Conservation (phyloP, 2,329 filamentous ascomycete species). For the Cryoendolithus antarcticus region DNA sequence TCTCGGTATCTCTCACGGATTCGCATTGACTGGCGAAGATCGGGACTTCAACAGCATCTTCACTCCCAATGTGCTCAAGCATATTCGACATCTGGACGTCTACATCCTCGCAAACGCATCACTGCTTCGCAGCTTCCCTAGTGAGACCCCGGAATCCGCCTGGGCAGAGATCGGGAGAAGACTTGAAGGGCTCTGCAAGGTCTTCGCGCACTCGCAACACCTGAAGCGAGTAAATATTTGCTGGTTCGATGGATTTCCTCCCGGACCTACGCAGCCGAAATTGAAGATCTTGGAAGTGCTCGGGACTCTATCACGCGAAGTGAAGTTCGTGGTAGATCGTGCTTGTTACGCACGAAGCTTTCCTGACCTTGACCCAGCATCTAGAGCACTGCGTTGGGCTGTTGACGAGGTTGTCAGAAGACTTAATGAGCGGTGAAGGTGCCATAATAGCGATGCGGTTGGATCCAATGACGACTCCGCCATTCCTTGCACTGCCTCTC, state of each 20-base stretch:
- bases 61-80: conserved; percentile 8
- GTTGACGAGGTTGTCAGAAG: too few species aligned
- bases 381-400: too few species aligned
- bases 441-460: too few species aligned
- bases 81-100: conserved; percentile 20
- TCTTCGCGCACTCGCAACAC: conserved; percentile 13
- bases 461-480: too few species aligned
- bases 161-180: conserved; percentile 20
- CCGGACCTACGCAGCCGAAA: conserved; percentile 15
- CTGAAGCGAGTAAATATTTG: conserved; percentile 17
- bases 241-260: conserved; percentile 22
- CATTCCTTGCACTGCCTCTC: too few species aligned
- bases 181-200: conserved; percentile 17
- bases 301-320: too few species aligned
- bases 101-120: conserved; percentile 23
- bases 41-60: conserved; percentile 19
- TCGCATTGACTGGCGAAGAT: conserved; percentile 26
- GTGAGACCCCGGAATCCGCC: conserved; percentile 18
- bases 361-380: too few species aligned
- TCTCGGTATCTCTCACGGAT: conserved; percentile 23
- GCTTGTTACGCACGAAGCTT: too few species aligned
- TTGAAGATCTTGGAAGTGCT: conserved; percentile 11
- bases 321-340: too few species aligned
- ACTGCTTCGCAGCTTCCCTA: conserved; percentile 20
- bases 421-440: too few species aligned